Conservation (phyloP, 768 basidiomycete species). For the Phylloporus scabripes region DNA sequence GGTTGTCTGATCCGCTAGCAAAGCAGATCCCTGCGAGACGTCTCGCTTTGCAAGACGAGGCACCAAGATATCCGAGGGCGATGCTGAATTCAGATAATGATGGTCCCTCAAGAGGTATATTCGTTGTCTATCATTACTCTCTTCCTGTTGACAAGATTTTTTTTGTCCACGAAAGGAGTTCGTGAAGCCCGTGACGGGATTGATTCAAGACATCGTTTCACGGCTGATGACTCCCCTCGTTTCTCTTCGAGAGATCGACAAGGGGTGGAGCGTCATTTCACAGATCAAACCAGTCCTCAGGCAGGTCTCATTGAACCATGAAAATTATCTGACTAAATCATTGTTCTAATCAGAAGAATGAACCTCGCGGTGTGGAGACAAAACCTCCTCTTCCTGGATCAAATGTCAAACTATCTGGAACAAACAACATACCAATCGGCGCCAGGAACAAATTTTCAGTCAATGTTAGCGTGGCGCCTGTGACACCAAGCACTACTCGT, state of each 20-base stretch:
- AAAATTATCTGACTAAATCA: background rate
- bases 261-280: slow-evolving; percentile 14
- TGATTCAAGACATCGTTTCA: slow-evolving; percentile 17
- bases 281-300: slow-evolving; percentile 14
- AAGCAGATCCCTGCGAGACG: slow-evolving; percentile 16
- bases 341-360: slow-evolving; percentile 13
- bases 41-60: slow-evolving; percentile 22
- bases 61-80: slow-evolving; percentile 34
- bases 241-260: slow-evolving; percentile 15
- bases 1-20: slow-evolving; percentile 13
- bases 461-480: background rate
- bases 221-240: slow-evolving; percentile 14
- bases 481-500: background rate
- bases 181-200: slow-evolving; percentile 19
- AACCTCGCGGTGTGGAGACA: slow-evolving; percentile 13
- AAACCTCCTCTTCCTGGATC: slow-evolving; percentile 13
- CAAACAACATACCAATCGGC: slow-evolving; percentile 31
- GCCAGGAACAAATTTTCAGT: slow-evolving; percentile 21
- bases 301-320: slow-evolving; percentile 8
- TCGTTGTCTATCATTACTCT: background rate
- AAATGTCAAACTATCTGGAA: slow-evolving; percentile 27
- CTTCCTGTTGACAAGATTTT: background rate
- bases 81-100: slow-evolving; percentile 29
- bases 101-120: slow-evolving; percentile 12
- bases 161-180: background rate